These are phyloP conservation scores for Viola odorata DNA, from an alignment of 345 rosid genomes.

Conservation along the genomic window DNA sequence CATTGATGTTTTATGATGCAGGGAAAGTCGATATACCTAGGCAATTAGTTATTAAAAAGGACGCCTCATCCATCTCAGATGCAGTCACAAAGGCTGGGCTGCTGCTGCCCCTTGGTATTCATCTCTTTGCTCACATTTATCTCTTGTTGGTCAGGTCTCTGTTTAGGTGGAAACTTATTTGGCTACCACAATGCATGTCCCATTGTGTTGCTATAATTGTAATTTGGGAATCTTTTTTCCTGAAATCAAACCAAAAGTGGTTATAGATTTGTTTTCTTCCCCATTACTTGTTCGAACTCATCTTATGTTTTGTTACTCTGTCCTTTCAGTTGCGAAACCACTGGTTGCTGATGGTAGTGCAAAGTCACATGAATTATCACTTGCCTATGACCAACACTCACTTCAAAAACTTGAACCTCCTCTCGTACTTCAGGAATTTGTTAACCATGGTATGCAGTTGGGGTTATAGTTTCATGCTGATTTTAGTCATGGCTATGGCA, in stretches of 20 bases:
- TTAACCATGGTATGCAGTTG: slow-evolving; percentile 62
- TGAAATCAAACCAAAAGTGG: neutral
- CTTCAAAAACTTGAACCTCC: slow-evolving; percentile 77
- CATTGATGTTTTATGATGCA: slow-evolving; percentile 19
- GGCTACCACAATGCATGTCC: too few species aligned
- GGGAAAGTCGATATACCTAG: slow-evolving; percentile 62
- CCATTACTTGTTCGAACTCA: neutral
- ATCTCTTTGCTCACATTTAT: neutral
- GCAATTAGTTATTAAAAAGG: slow-evolving; percentile 59
- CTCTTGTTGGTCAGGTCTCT: too few species aligned
- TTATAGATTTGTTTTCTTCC: neutral
- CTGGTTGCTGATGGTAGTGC: slow-evolving; percentile 75
- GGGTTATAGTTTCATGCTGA: neutral
- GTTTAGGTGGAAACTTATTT: slow-evolving; percentile 9
- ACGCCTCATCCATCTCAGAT: slow-evolving; percentile 55
- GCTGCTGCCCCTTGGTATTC: slow-evolving; percentile 57
- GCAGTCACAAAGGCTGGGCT: slow-evolving; percentile 57
- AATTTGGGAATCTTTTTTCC: too few species aligned
- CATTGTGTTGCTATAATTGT: too few species aligned
- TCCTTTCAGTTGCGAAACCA: slow-evolving; percentile 69
- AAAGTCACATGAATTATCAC: slow-evolving; percentile 70
- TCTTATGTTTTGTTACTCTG: neutral
- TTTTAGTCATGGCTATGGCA: neutral
- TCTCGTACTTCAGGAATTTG: slow-evolving; percentile 80
- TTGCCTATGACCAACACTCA: slow-evolving; percentile 58